phyloP scores from a whole-genome alignment of 495 filamentous ascomycete species.

The Neurospora sp. region DNA sequence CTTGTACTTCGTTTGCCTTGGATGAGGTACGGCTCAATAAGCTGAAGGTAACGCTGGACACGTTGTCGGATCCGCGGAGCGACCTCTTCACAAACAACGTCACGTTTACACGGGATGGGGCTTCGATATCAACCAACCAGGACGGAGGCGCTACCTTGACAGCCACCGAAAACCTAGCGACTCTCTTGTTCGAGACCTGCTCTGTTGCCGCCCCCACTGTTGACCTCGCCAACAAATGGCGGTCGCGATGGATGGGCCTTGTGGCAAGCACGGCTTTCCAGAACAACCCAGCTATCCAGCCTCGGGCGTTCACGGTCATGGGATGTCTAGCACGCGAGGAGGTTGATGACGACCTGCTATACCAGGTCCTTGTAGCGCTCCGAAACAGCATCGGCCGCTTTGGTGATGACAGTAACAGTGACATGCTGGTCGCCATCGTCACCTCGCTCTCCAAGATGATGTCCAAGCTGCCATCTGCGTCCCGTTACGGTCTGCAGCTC shows the following conservation, averaged over 20 bases:
- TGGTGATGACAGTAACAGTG: constrained; percentile 47
- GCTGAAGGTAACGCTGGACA: constrained; percentile 42
- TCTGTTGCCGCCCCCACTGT: constrained; percentile 49
- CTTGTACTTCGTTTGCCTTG: constrained; percentile 50
- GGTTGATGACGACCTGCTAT: constrained; percentile 58
- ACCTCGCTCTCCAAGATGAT: constrained; percentile 59
- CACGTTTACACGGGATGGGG: constrained; percentile 29
- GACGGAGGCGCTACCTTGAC: constrained; percentile 38
- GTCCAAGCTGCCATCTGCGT: constrained; percentile 51
- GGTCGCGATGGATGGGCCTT: constrained; percentile 61
- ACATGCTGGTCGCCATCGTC: constrained; percentile 57
- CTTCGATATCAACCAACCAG: constrained; percentile 35
- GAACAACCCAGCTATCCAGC: constrained; percentile 59
- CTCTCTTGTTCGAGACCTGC: constrained; percentile 50
- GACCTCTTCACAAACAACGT: constrained; percentile 35
- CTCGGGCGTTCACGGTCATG: constrained; percentile 58
- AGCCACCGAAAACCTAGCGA: constrained; percentile 44
- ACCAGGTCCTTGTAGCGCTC: constrained; percentile 57
- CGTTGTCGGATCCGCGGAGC: constrained; percentile 44
- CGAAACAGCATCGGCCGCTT: constrained; percentile 49
- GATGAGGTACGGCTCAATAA: constrained; percentile 44
- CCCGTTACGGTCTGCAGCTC: constrained; percentile 55
- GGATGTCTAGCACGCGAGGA: constrained; percentile 57
- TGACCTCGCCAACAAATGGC: constrained; percentile 56
- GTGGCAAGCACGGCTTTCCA: constrained; percentile 62